Evolutionary conservation across 2,329 filamentous ascomycete genomes (phyloP), one percentile per base, ranked within the genome.

Genomic region (Neospermospora avenae): DNA sequence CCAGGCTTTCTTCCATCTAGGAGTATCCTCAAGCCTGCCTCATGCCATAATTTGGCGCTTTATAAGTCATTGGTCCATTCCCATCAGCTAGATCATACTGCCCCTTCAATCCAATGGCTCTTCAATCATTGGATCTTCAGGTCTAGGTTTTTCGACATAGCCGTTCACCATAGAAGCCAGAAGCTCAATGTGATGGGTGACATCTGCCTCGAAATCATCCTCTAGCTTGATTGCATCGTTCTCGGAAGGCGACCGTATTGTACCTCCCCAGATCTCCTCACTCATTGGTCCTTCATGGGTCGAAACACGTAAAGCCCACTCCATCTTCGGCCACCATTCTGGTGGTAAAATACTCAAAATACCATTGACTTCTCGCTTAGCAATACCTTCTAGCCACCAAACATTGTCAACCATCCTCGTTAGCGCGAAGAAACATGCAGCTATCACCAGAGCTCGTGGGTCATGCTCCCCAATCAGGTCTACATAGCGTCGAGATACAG

Each of bases 311-410:
- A 72, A 41, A 2, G 71, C 53, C 71, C 71, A 73, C 8, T 71
- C 67, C 67, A 73, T 71, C 57, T 67, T 70, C 5, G 62, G 60
- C 67, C 67, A 69, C 70, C 70, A 73, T 34, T 68, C 67, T 35
- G 48, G 34, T 13, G 70, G 69, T 3, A 73, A 28, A 7, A 72
- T 42, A 13, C 58, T 59, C n/a, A 65, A 62, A 13, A 73, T 71
- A 4, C 86, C 85, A 69, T 84, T 81, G 16, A 90, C 83, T 67
- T 90, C 84, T 58, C 84, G 81, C 16, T 81, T 80, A 7, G 86
- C 82, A 68, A 88, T 86, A 41, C 87, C 85, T 20, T 84, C 80
- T 28, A 90, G 75, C 87, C 88, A 91, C 88, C 88, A 91, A 1
- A 70, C 68, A 57, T 68, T 65, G 49, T 72, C 69, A 4, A 67